Base-by-base conservation (phyloP, 108 stramenopile species). In the Chaetoceros muelleri region DNA sequence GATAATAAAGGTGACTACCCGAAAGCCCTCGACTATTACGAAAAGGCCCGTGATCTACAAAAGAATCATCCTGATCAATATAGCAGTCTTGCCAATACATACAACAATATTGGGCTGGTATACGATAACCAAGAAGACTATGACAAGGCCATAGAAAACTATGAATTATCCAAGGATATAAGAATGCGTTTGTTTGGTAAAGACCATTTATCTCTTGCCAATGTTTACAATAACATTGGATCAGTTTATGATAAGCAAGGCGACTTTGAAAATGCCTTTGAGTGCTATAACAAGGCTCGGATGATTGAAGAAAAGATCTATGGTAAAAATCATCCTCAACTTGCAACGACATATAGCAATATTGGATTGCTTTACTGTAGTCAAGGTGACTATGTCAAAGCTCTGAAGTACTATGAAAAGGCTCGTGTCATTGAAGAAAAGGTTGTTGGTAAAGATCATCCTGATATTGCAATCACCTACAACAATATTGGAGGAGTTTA, bases 271-370 rank as follows among this genome's bases (percentile, higher is more conserved):
- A n/a, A n/a, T n/a, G n/a, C n/a, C n/a, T n/a, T n/a, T n/a, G n/a
- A n/a, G n/a, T n/a, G n/a, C n/a, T n/a, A n/a, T n/a, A 66, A 61
- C 40, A 70, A 58, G 23, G 73, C 73, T 3, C 60, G 69, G 3
- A 54, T 28, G 1, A 65, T 74, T 30, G 48, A 65, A 57, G 66
- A 24, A 2, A 45, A 13, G 2, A 0, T 66, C 10, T 66, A 27
- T 24, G 71, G 71, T 5, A 62, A 55, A 55, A 62, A 69, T 29
- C 73, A 74, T 53, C 67, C 61, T 1, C 24, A 30, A n/a, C 30
- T 31, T 0, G 71, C 65, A 3, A 55, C 27, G 2, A 48, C 60
- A 3, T 53, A 57, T 31, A 66, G 62, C 52, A 24, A 44, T 13
- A 53, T 66, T 24, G 71, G 65, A 5, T n/a, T n/a, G n/a, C n/a